phyloP scores from a whole-genome alignment of 805 yeast species.

The Lipomyces yamanashiensis region DNA sequence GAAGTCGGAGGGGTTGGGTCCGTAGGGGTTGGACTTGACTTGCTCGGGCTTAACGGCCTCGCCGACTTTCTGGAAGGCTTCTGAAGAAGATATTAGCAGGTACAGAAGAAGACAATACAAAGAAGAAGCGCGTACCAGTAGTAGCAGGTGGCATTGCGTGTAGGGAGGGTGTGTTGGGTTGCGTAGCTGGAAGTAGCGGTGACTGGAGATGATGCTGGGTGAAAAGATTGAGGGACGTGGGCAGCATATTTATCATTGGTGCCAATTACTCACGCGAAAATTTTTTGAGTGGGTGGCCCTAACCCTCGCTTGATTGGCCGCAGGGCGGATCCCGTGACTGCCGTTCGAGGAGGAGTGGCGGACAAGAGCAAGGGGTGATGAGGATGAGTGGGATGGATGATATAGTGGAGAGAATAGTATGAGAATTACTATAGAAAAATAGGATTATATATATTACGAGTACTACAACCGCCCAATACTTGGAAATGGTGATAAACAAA shows the following conservation, averaged over 20 bases:
- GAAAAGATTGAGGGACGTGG: neutral
- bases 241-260: conserved; percentile 2
- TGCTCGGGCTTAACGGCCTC: conserved; percentile 24
- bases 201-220: neutral
- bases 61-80: conserved; percentile 19
- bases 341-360: neutral
- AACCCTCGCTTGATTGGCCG: conserved; percentile 1
- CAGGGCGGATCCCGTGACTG: conserved; percentile 5
- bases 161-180: neutral
- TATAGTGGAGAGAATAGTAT: neutral
- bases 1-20: conserved; percentile 92
- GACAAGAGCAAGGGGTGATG: neutral
- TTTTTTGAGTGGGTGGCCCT: conserved; percentile 9
- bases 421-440: too few species aligned
- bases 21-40: conserved; percentile 72
- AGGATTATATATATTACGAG: too few species aligned
- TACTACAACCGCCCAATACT: too few species aligned
- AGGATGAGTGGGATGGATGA: neutral
- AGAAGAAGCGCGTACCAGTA: conserved; percentile 22
- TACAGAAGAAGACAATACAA: neutral
- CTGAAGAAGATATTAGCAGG: neutral
- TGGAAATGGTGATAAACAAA: too few species aligned
- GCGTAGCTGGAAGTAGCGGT: neutral
- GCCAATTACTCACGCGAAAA: conserved; percentile 27
- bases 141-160: conserved; percentile 33